Evolutionary conservation across 805 yeast genomes (phyloP).

Genomic region (Metschnikowia cubensis): DNA sequence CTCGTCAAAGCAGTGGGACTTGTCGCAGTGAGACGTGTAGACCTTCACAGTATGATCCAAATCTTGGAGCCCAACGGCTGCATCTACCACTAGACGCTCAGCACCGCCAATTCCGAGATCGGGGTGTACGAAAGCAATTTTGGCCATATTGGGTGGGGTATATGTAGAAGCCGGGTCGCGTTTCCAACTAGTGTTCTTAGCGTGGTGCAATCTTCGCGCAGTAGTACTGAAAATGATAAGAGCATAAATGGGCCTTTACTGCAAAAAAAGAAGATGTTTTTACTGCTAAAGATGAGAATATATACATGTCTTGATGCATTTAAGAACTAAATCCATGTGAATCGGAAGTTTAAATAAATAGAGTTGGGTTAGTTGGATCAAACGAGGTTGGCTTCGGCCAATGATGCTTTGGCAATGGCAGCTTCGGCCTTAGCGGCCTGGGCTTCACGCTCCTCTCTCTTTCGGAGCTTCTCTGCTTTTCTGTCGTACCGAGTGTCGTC

Average conservation of each 20-base stretch:
- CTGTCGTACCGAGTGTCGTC: conserved; percentile 67
- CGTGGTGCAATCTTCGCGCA: neutral
- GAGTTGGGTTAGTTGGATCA: neutral
- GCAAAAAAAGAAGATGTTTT: no score
- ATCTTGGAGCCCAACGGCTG: conserved; percentile 81
- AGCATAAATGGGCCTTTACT: no score
- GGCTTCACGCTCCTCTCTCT: conserved; percentile 37
- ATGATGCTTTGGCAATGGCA: conserved; percentile 1
- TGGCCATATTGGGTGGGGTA: conserved; percentile 18
- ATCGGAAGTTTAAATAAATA: neutral
- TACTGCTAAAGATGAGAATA: neutral
- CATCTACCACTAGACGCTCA: conserved; percentile 93
- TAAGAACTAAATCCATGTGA: neutral
- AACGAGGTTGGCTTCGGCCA: conserved; percentile 3
- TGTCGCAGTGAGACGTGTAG: conserved; percentile 89
- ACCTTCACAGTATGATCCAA: conserved; percentile 55
- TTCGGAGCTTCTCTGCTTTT: conserved; percentile 56
- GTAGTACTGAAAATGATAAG: neutral
- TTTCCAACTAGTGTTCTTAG: neutral
- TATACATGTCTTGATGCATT: neutral
- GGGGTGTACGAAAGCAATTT: conserved; percentile 87
- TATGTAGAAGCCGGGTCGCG: neutral
- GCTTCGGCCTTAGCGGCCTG: conserved; percentile 12
- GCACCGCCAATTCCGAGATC: conserved; percentile 98
- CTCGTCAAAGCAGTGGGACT: conserved; percentile 86